These are phyloP conservation scores for Epichloe glyceriae DNA, from an alignment of 2,329 filamentous ascomycete species.

Conservation along the genomic window DNA sequence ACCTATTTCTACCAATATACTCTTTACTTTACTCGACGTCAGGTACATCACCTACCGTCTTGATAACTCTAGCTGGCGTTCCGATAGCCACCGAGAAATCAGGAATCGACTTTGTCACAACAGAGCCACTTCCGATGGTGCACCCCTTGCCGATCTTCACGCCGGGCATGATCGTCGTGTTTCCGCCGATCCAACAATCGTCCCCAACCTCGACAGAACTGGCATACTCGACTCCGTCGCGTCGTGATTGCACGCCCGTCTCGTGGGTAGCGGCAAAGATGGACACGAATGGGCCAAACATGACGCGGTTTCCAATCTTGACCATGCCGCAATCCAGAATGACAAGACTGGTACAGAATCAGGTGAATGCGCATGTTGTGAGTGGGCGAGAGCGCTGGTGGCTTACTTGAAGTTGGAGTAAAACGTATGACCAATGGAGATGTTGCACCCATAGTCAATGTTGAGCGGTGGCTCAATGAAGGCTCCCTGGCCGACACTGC, in stretches of 20 bases:
- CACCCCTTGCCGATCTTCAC: constrained; percentile 39
- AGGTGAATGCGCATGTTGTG: not conserved
- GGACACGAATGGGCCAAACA: constrained; percentile 59
- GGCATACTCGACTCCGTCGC: constrained; percentile 34
- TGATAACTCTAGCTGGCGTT: constrained; percentile 34
- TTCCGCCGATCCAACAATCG: constrained; percentile 43
- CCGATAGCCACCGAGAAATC: constrained; percentile 35
- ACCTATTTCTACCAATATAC: not conserved
- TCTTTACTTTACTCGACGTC: constrained; percentile 11
- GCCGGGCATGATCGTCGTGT: constrained; percentile 35
- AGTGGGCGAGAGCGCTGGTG: not conserved
- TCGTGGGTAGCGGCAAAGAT: constrained; percentile 64
- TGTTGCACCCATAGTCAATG: constrained; percentile 55
- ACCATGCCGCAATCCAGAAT: constrained; percentile 65
- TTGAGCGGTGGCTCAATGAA: constrained; percentile 49
- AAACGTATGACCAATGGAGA: constrained; percentile 47
- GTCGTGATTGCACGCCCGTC: constrained; percentile 40
- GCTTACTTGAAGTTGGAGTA: constrained; percentile 40
- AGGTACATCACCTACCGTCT: constrained; percentile 28
- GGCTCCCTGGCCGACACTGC: constrained; percentile 34
- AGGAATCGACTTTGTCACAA: constrained; percentile 37
- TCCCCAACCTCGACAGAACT: constrained; percentile 33
- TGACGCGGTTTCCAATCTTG: constrained; percentile 54
- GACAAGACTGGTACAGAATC: constrained; percentile 27
- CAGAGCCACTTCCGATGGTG: constrained; percentile 35